A percentile compares a stretch with the other conserved stretches of the same genome.
Evolutionary conservation across 371 early-diverging fungal genomes (phyloP).

Genomic region (Mucor sp.): DNA sequence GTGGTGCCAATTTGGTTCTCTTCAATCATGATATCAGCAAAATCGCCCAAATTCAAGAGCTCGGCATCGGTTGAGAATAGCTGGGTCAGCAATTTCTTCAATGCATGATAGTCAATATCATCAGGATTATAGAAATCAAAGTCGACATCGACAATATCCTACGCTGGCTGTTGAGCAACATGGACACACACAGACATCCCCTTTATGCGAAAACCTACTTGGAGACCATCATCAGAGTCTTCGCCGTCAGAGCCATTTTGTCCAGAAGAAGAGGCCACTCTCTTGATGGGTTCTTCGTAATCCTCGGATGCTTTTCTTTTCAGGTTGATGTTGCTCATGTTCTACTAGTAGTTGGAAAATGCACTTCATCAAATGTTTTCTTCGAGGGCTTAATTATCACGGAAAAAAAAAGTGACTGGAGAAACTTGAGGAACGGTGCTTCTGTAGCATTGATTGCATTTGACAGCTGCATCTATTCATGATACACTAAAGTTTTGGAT

Average conservation of each 20-base stretch:
- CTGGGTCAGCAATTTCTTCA: slow-evolving; percentile 82
- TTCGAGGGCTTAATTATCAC: neutral
- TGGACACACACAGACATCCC: neutral
- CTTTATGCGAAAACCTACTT: slow-evolving; percentile 12
- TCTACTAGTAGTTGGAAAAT: neutral
- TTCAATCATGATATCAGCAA: slow-evolving; percentile 85
- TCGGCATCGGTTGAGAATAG: slow-evolving; percentile 84
- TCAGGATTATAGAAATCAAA: slow-evolving; percentile 95
- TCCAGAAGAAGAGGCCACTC: slow-evolving; percentile 4
- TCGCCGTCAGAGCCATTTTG: slow-evolving; percentile 39
- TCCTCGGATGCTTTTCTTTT: slow-evolving; percentile 45
- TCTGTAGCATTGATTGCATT: neutral
- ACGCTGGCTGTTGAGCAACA: neutral
- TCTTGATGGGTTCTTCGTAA: slow-evolving; percentile 17
- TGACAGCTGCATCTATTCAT: neutral
- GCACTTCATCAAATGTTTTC: neutral
- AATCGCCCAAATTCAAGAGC: slow-evolving; percentile 67
- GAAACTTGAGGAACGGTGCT: neutral
- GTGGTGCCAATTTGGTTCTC: slow-evolving; percentile 87
- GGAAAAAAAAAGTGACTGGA: slow-evolving; percentile 3
- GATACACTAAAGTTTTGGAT: neutral
- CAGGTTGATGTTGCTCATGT: slow-evolving; percentile 19
- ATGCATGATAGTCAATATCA: slow-evolving; percentile 88
- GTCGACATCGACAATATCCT: slow-evolving; percentile 89
- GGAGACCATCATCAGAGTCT: slow-evolving; percentile 55